Base-by-base conservation (phyloP, 164 flowering plant genomes). In the Vitis rupestris region DNA sequence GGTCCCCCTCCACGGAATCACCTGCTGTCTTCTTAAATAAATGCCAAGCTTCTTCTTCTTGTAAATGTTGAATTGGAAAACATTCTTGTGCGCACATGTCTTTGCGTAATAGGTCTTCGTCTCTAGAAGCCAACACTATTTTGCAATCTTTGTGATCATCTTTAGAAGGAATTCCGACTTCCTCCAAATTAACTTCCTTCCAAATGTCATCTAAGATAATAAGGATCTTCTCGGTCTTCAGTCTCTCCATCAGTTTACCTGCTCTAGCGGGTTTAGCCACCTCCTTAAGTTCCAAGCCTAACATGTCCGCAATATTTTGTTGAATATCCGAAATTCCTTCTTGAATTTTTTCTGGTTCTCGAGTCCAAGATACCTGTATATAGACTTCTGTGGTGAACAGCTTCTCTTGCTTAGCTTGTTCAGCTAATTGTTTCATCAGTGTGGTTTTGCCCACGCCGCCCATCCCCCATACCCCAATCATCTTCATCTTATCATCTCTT, bases 201-300 rank as follows among this genome's bases (percentile, higher is more conserved):
- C 66, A 72, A 52, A 66, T 10, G 48, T 72, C 48, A 44, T 72
- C 70, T 8, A 72, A 19, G 1, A 72, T 59, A 6, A 72, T 2
- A 3, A 64, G 61, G 31, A 60, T 44, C 27, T 58, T 50, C 62
- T 65, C 30, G 0, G 15, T n/a, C 55, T 31, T 10, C 13, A 70
- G 9, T 16, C 61, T 54, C 44, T 4, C 3, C 8, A 10, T 7
- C 23, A 70, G 13, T 14, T 3, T 8, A 44, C 11, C 14, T 12
- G 73, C 67, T 56, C 62, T 70, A 16, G 1, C 55, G 1, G 9
- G 1, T 7, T 23, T 19, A 17, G 19, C 19, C 19, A 17, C 9
- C 30, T 56, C n/a, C 7, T 50, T 50, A 14, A 72, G 49, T 50
- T 51, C 12, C 49, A 72, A 13, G 4, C 61, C 70, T 1, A 72